Conservation (phyloP, 805 yeast species). For the Kurtzmaniella fragi region DNA sequence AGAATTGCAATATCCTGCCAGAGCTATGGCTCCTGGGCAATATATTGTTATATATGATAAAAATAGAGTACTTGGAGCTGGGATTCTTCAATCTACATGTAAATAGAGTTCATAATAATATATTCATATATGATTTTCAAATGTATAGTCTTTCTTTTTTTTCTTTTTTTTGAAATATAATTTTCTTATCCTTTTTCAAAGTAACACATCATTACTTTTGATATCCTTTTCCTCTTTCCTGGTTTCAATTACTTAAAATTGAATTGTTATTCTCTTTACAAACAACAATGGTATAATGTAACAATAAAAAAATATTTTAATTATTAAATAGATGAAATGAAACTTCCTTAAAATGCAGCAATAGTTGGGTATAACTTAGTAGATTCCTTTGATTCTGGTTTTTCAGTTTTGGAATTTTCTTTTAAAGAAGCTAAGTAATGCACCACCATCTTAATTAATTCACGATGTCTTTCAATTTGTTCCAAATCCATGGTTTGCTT, state of each 20-base stretch:
- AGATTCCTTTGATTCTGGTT: neutral
- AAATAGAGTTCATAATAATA: conserved; percentile 2
- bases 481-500: conserved; percentile 12
- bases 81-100: conserved; percentile 16
- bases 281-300: conserved; percentile 2
- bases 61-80: conserved; percentile 61
- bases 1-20: conserved; percentile 37
- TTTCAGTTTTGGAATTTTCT: conserved; percentile 7
- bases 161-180: too few species aligned
- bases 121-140: neutral
- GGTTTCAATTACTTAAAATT: too few species aligned
- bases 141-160: conserved; percentile 2
- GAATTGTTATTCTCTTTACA: neutral
- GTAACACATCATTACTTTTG: too few species aligned
- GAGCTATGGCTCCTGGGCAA: conserved; percentile 92
- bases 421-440: conserved; percentile 20
- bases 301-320: conserved; percentile 1
- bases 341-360: conserved; percentile 27
- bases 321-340: conserved; percentile 1
- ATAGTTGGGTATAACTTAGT: conserved; percentile 34
- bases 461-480: conserved; percentile 31
- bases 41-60: conserved; percentile 67
- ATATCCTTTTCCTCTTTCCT: neutral
- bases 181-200: too few species aligned
- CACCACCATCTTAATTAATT: conserved; percentile 30